These are phyloP conservation scores for Epichloe typhina DNA, from an alignment of 2,329 filamentous ascomycete species.

Conservation along the genomic window DNA sequence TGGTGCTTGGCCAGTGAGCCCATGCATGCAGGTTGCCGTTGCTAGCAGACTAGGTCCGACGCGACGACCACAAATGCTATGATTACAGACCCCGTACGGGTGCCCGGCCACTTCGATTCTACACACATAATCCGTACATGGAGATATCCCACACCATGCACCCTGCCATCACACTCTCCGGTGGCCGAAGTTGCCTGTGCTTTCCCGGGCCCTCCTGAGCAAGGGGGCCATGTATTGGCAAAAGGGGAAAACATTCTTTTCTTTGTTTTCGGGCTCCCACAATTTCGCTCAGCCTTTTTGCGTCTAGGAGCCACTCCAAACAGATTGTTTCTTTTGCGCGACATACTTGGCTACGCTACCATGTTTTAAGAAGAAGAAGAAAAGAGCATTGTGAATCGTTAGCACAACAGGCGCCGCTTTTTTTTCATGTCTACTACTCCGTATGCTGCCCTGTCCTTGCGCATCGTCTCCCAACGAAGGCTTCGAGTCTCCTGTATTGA, in stretches of 20 bases:
- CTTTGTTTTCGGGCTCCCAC: too few relatives aligned
- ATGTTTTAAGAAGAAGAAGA: neutral
- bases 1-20: neutral
- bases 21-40: neutral
- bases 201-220: neutral
- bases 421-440: neutral
- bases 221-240: neutral
- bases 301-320: too few relatives aligned
- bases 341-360: neutral
- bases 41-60: neutral
- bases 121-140: too few relatives aligned
- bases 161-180: neutral
- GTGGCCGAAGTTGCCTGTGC: neutral
- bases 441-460: neutral
- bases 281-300: too few relatives aligned
- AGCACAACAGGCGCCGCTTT: neutral
- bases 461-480: slow-evolving; percentile 11
- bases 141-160: neutral
- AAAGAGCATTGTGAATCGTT: slow-evolving; percentile 6
- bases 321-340: too few relatives aligned
- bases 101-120: neutral
- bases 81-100: neutral
- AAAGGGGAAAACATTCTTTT: too few relatives aligned
- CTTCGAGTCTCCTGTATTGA: slow-evolving; percentile 11
- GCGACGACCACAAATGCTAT: neutral